Conservation (phyloP, 495 filamentous ascomycete genomes). For the Penicillium daleae region DNA sequence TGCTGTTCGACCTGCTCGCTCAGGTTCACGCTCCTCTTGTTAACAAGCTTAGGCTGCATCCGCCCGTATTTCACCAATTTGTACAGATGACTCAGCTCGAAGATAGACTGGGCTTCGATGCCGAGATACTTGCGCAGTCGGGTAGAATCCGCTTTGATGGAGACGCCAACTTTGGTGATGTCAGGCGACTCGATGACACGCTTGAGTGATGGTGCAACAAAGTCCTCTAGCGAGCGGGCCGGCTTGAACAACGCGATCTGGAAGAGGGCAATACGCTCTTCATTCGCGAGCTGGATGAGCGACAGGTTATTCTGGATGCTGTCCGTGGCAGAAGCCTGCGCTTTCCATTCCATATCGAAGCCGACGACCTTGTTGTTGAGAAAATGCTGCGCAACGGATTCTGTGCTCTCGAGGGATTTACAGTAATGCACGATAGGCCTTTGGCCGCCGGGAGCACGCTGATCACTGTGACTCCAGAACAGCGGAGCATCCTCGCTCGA, state of each 20-base stretch:
- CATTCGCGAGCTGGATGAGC: conserved; percentile 78
- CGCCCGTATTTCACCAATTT: conserved; percentile 68
- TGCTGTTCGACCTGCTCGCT: conserved; percentile 69
- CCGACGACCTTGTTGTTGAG: conserved; percentile 70
- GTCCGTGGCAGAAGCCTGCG: conserved; percentile 46
- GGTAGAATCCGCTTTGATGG: conserved; percentile 72
- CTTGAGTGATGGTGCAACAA: conserved; percentile 72
- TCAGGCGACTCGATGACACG: conserved; percentile 69
- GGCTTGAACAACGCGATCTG: conserved; percentile 69
- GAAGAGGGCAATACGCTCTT: conserved; percentile 78
- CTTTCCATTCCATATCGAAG: conserved; percentile 86
- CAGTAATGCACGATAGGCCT: conserved; percentile 76
- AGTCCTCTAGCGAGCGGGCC: conserved; percentile 44
- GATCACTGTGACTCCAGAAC: conserved; percentile 70
- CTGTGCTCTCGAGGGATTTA: conserved; percentile 63
- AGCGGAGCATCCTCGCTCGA: conserved; percentile 24
- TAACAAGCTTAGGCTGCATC: conserved; percentile 57
- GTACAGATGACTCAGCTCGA: conserved; percentile 82
- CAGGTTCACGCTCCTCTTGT: conserved; percentile 67
- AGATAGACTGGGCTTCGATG: conserved; percentile 64
- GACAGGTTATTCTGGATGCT: conserved; percentile 68
- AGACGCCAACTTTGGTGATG: conserved; percentile 78
- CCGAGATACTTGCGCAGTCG: conserved; percentile 67
- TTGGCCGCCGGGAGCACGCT: conserved; percentile 53
- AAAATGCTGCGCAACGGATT: conserved; percentile 70